Evolutionary conservation across 2,329 filamentous ascomycete genomes (phyloP).

Genomic region (Penicillium janthinellum): DNA sequence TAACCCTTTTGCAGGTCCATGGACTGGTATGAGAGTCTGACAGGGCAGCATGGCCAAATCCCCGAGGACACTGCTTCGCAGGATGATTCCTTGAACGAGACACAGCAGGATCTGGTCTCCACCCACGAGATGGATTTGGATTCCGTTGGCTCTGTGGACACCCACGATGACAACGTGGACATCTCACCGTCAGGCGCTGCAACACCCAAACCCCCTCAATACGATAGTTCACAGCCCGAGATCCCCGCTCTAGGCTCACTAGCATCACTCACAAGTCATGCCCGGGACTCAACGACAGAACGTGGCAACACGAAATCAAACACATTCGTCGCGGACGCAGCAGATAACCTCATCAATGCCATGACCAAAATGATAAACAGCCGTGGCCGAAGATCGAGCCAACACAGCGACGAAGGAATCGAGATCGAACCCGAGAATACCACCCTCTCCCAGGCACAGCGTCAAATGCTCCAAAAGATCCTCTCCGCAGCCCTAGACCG

Average conservation of each 20-base stretch:
- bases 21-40: slow-evolving; percentile 40
- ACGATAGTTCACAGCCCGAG: background rate
- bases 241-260: background rate
- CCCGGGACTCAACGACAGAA: background rate
- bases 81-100: slow-evolving; percentile 17
- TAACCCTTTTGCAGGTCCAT: slow-evolving; percentile 21
- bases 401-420: slow-evolving; percentile 25
- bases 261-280: slow-evolving; percentile 1
- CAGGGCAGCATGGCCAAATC: slow-evolving; percentile 20
- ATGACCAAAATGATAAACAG: slow-evolving; percentile 38
- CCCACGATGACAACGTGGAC: slow-evolving; percentile 2
- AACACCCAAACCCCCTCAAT: slow-evolving; percentile 9
- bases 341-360: slow-evolving; percentile 36
- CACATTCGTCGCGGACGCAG: slow-evolving; percentile 32
- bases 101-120: slow-evolving; percentile 21
- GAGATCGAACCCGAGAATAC: slow-evolving; percentile 21
- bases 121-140: slow-evolving; percentile 14
- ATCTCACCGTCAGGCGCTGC: slow-evolving; percentile 3
- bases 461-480: slow-evolving; percentile 37
- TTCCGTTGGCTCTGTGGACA: background rate
- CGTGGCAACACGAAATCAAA: slow-evolving; percentile 18
- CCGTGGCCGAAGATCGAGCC: slow-evolving; percentile 26
- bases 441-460: slow-evolving; percentile 31
- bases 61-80: slow-evolving; percentile 21
- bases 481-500: slow-evolving; percentile 33